A percentile compares a stretch with the other conserved stretches of the same genome.
Conservation (phyloP, 306 rosid species). For the Malus sylvestris region DNA sequence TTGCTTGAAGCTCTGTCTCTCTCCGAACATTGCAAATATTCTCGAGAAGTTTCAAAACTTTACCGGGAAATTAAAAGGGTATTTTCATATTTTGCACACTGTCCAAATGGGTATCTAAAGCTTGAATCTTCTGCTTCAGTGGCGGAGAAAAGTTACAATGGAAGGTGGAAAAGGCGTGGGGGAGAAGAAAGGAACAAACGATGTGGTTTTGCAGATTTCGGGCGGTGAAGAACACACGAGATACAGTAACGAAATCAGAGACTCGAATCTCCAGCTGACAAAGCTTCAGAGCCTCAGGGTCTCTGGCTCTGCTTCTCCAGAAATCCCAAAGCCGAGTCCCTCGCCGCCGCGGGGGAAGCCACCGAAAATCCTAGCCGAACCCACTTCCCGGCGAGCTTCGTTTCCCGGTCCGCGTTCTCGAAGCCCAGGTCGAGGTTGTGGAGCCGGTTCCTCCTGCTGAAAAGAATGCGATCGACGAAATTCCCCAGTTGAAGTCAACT, state of each 20-base stretch:
- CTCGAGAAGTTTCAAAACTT: background rate
- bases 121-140: background rate
- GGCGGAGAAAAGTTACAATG: constrained; percentile 6
- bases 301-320: constrained; percentile 21
- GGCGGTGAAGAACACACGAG: constrained; percentile 13
- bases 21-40: background rate
- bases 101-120: background rate
- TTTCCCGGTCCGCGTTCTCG: constrained; percentile 36
- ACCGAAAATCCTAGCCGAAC: constrained; percentile 25
- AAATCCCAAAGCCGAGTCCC: constrained; percentile 8
- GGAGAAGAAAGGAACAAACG: constrained; percentile 39
- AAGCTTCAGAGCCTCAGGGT: constrained; percentile 26
- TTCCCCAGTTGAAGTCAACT: constrained; percentile 6
- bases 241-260: background rate
- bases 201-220: constrained; percentile 47
- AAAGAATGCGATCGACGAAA: constrained; percentile 21
- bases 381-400: constrained; percentile 19
- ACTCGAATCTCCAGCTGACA: constrained; percentile 22
- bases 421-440: constrained; percentile 63
- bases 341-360: constrained; percentile 16
- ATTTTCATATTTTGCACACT: background rate
- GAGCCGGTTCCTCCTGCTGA: constrained; percentile 38
- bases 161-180: constrained; percentile 24
- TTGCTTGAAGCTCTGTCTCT: background rate
- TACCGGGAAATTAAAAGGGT: background rate